A percentile compares a stretch with the other conserved stretches of the same genome.
Conservation (phyloP, 1,284 basidiomycete species). For the Puccinia horiana region DNA sequence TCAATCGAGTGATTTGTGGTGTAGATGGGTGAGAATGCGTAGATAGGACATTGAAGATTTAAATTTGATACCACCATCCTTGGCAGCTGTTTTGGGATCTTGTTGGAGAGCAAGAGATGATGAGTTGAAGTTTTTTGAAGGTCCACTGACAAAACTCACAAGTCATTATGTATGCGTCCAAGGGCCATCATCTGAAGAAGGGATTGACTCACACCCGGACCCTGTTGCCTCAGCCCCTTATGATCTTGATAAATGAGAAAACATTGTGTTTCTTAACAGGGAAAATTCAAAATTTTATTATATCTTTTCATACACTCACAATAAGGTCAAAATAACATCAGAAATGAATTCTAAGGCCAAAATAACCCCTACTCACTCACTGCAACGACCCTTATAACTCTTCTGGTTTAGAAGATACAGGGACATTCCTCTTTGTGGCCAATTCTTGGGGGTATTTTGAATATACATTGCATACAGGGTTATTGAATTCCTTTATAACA, state of each 20-base stretch:
- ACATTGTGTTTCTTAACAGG: too few species aligned
- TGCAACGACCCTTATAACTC: too few species aligned
- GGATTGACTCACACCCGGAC: background rate
- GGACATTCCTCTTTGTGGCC: too few species aligned
- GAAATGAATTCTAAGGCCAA: too few species aligned
- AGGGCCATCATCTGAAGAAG: constrained; percentile 14
- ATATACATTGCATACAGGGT: too few species aligned
- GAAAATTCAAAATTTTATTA: too few species aligned
- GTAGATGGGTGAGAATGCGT: constrained; percentile 87
- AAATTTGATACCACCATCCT: constrained; percentile 65
- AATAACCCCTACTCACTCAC: too few species aligned
- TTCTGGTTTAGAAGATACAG: too few species aligned
- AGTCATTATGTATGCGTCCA: constrained; percentile 32
- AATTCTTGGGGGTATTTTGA: too few species aligned
- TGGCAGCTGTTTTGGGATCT: constrained; percentile 40
- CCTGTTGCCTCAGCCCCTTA: constrained; percentile 35
- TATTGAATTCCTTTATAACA: too few species aligned
- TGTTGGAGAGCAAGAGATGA: constrained; percentile 64
- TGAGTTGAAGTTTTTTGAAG: constrained; percentile 79
- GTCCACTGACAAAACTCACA: constrained; percentile 59
- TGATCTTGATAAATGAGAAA: constrained; percentile 32
- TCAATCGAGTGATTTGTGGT: constrained; percentile 80
- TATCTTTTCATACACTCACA: too few species aligned
- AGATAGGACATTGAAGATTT: constrained; percentile 94
- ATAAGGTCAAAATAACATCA: too few species aligned